Percentiles rank a stretch among this genome's conserved stretches.
phyloP scores from a whole-genome alignment of 352 stramenopile genomes.

The Phytopythium aichiense region DNA sequence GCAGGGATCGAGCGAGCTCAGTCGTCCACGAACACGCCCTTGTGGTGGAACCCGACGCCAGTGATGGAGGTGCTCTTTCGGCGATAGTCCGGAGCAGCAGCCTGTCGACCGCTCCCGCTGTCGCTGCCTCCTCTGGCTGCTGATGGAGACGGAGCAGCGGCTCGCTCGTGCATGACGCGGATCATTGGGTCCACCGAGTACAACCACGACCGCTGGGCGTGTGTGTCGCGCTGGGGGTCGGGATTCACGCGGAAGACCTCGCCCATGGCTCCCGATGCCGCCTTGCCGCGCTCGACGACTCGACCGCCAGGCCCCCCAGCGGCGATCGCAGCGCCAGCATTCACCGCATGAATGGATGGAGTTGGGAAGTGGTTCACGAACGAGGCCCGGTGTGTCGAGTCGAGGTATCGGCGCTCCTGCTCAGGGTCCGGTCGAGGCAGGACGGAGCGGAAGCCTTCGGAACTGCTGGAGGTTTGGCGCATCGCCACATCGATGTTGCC shows the following conservation, averaged over 20 bases:
- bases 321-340: slow-evolving; percentile 21
- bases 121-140: neutral
- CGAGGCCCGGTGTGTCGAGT: slow-evolving; percentile 56
- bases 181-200: slow-evolving; percentile 77
- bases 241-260: slow-evolving; percentile 52
- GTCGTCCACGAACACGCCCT: slow-evolving; percentile 64
- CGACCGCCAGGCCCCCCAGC: slow-evolving; percentile 43
- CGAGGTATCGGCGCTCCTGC: slow-evolving; percentile 42
- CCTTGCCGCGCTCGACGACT: slow-evolving; percentile 54
- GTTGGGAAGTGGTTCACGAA: slow-evolving; percentile 47
- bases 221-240: slow-evolving; percentile 67
- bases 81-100: slow-evolving; percentile 16
- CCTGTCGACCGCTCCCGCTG: neutral
- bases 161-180: slow-evolving; percentile 30
- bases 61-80: slow-evolving; percentile 62
- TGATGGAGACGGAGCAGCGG: slow-evolving; percentile 8
- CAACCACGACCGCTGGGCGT: slow-evolving; percentile 71
- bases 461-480: slow-evolving; percentile 28
- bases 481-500: slow-evolving; percentile 53
- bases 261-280: slow-evolving; percentile 51
- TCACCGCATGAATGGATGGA: slow-evolving; percentile 5
- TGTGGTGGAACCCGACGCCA: slow-evolving; percentile 38
- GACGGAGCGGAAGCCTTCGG: slow-evolving; percentile 46
- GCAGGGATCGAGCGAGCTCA: slow-evolving; percentile 7
- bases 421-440: slow-evolving; percentile 49